Evolutionary conservation across 257 asterid genomes (phyloP).

Genomic region (Penstemon davidsonii): DNA sequence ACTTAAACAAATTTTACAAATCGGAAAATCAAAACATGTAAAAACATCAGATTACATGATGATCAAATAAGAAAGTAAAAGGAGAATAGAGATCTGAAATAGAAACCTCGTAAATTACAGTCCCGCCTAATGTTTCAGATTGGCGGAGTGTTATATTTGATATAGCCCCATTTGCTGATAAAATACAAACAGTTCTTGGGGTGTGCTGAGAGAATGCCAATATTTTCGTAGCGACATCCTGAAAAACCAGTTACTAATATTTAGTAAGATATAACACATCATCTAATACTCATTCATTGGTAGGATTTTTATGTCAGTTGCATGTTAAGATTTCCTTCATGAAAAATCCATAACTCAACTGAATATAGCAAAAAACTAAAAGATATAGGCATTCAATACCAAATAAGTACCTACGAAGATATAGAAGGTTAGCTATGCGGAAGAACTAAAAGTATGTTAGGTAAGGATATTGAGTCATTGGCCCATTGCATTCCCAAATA

Average conservation of each 20-base stretch:
- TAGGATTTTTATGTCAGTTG: too few relatives aligned
- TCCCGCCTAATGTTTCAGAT: constrained; percentile 26
- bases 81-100: background rate
- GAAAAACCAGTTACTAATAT: constrained; percentile 10
- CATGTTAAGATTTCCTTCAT: too few relatives aligned
- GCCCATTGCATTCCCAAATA: too few relatives aligned
- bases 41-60: background rate
- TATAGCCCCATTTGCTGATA: constrained; percentile 30
- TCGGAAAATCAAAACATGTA: background rate
- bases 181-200: constrained; percentile 9
- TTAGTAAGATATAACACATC: constrained; percentile 1
- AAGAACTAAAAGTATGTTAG: too few relatives aligned
- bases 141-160: constrained; percentile 27
- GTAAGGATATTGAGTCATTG: too few relatives aligned
- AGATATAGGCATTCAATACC: too few relatives aligned
- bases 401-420: too few relatives aligned
- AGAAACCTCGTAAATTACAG: constrained; percentile 30
- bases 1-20: background rate
- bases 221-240: constrained; percentile 33
- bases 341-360: too few relatives aligned
- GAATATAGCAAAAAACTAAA: too few relatives aligned
- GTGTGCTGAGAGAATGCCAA: constrained; percentile 21
- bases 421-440: too few relatives aligned
- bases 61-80: background rate
- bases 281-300: too few relatives aligned